phyloP scores from a whole-genome alignment of 768 basidiomycete genomes.

The Suillus fuscotomentosus region DNA sequence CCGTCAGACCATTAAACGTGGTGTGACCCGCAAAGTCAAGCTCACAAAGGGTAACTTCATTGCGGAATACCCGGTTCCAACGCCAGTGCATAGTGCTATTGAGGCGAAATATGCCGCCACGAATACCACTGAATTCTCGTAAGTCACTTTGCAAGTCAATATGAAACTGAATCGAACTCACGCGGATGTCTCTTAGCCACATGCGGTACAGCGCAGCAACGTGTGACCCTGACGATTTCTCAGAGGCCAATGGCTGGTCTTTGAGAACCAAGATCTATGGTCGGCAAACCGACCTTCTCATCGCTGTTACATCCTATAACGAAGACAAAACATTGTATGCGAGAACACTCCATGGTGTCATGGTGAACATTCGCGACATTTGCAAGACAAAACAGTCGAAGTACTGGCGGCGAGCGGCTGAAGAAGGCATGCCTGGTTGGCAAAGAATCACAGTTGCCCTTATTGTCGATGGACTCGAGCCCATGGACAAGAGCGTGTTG shows the following conservation, averaged over 20 bases:
- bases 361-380: slow-evolving; percentile 97
- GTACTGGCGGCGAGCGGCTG: slow-evolving; percentile 82
- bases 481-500: slow-evolving; percentile 94
- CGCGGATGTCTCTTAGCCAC: slow-evolving; percentile 41
- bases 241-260: slow-evolving; percentile 76
- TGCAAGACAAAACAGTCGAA: slow-evolving; percentile 95
- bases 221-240: slow-evolving; percentile 88
- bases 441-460: slow-evolving; percentile 88
- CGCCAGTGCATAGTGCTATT: slow-evolving; percentile 77
- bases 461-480: slow-evolving; percentile 89
- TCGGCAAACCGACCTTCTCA: slow-evolving; percentile 89
- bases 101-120: slow-evolving; percentile 74
- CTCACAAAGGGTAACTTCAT: slow-evolving; percentile 93
- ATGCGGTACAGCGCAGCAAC: slow-evolving; percentile 95
- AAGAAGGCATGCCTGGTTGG: slow-evolving; percentile 86
- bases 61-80: slow-evolving; percentile 85
- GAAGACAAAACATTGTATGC: slow-evolving; percentile 92
- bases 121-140: slow-evolving; percentile 91
- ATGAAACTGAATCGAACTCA: background rate
- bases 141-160: slow-evolving; percentile 28
- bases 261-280: slow-evolving; percentile 83
- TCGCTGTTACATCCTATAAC: slow-evolving; percentile 92
- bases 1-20: slow-evolving; percentile 88
- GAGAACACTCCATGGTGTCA: slow-evolving; percentile 91
- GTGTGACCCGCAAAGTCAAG: slow-evolving; percentile 92